Evolutionary conservation across 495 filamentous ascomycete genomes (phyloP).

Genomic region (Xylaria sp.): DNA sequence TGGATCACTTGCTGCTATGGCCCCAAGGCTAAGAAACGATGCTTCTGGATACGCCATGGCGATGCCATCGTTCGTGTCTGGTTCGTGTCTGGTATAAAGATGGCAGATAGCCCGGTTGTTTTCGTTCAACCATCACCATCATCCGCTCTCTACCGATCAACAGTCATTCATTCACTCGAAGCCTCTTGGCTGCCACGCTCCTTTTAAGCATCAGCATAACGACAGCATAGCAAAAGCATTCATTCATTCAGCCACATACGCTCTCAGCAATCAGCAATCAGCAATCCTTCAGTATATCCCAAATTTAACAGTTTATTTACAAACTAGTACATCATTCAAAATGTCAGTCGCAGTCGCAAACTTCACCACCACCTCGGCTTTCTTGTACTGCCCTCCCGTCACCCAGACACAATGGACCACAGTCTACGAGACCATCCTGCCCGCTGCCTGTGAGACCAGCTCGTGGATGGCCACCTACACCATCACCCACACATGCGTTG

Average conservation of each 20-base stretch:
- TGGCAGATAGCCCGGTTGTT: constrained; percentile 5
- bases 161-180: constrained; percentile 27
- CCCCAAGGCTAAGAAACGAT: neutral
- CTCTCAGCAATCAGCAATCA: constrained; percentile 29
- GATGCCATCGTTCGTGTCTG: constrained; percentile 9
- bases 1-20: constrained; percentile 30
- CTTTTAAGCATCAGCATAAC: constrained; percentile 14
- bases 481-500: constrained; percentile 49
- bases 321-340: constrained; percentile 24
- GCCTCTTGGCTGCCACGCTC: constrained; percentile 25
- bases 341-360: constrained; percentile 38
- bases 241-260: constrained; percentile 34
- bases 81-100: constrained; percentile 35
- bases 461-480: constrained; percentile 54
- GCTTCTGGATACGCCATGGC: neutral
- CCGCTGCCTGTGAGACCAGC: constrained; percentile 50
- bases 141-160: constrained; percentile 25
- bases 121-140: neutral
- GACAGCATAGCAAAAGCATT: constrained; percentile 13
- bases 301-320: constrained; percentile 15
- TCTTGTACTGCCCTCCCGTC: constrained; percentile 34
- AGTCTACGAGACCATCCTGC: constrained; percentile 49
- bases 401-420: constrained; percentile 45
- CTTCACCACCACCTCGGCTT: constrained; percentile 29
- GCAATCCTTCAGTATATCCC: constrained; percentile 9